Conservation (phyloP, 495 filamentous ascomycete species). For the Elasticomyces elasticus region DNA sequence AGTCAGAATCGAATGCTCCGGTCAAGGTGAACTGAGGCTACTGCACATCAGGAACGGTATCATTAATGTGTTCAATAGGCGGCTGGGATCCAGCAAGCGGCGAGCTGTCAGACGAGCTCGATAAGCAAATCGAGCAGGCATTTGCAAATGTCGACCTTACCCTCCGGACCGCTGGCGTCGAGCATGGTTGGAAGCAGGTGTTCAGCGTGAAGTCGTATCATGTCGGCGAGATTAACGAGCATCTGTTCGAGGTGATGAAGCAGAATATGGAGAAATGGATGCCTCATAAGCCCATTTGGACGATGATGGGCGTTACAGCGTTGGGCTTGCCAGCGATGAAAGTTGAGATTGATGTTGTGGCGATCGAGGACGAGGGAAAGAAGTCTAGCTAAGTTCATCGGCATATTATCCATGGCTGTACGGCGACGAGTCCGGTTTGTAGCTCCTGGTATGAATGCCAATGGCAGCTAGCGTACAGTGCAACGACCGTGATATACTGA, state of each 20-base stretch:
- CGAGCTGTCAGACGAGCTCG: constrained; percentile 1
- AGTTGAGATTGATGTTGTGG: constrained; percentile 27
- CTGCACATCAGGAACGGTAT: no score
- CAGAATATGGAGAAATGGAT: constrained; percentile 15
- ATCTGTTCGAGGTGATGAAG: constrained; percentile 9
- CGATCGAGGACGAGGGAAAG: constrained; percentile 3
- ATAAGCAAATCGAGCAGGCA: constrained; percentile 20
- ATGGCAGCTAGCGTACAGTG: no score
- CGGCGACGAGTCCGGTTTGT: no score
- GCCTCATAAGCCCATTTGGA: constrained; percentile 23
- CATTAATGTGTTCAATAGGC: neutral
- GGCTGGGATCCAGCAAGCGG: constrained; percentile 20
- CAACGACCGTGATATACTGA: no score
- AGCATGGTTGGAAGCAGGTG: constrained; percentile 19
- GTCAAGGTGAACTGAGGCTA: no score
- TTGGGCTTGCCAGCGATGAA: constrained; percentile 20
- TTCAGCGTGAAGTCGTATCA: constrained; percentile 18
- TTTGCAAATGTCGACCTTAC: constrained; percentile 22
- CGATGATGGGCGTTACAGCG: constrained; percentile 10
- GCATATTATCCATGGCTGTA: no score
- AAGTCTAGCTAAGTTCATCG: no score
- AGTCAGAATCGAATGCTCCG: constrained; percentile 16
- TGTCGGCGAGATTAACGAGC: constrained; percentile 7
- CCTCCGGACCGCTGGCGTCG: constrained; percentile 14
- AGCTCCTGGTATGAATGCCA: no score